phyloP scores from a whole-genome alignment of 2,329 filamentous ascomycete species.

The Ophiocordyceps camponoti-rufipedis region DNA sequence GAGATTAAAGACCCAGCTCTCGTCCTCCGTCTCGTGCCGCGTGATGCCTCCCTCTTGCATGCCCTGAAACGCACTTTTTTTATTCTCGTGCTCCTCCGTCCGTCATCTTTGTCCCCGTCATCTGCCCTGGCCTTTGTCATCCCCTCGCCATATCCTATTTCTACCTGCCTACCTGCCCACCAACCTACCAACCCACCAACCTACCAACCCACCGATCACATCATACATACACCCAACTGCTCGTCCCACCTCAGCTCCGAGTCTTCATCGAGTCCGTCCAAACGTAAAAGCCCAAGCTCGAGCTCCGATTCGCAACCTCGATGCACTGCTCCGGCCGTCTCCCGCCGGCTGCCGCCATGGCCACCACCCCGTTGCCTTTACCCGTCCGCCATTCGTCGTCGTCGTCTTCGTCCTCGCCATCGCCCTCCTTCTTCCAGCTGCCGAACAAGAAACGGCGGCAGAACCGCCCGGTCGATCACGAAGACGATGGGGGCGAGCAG shows the following conservation, averaged over 20 bases:
- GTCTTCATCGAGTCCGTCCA: no score
- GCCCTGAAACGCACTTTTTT: neutral
- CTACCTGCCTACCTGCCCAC: no score
- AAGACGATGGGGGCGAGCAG: constrained; percentile 3
- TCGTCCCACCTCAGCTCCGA: no score
- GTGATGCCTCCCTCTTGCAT: neutral
- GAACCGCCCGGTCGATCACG: constrained; percentile 6
- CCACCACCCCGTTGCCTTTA: neutral
- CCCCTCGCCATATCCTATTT: neutral
- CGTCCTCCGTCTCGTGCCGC: neutral
- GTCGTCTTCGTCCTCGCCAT: constrained; percentile 1
- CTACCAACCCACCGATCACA: no score
- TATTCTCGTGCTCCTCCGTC: neutral
- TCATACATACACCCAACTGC: no score
- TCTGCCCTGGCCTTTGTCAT: neutral
- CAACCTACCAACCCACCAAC: no score
- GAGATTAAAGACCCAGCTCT: neutral
- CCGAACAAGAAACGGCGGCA: constrained; percentile 7
- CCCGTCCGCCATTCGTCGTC: constrained; percentile 1
- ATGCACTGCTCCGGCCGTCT: neutral
- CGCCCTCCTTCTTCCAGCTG: constrained; percentile 7
- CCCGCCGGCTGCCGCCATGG: neutral
- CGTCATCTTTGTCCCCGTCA: neutral
- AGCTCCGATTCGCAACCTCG: neutral
- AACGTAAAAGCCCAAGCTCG: neutral